Conservation (phyloP, 768 basidiomycete genomes). For the Chiua virens region DNA sequence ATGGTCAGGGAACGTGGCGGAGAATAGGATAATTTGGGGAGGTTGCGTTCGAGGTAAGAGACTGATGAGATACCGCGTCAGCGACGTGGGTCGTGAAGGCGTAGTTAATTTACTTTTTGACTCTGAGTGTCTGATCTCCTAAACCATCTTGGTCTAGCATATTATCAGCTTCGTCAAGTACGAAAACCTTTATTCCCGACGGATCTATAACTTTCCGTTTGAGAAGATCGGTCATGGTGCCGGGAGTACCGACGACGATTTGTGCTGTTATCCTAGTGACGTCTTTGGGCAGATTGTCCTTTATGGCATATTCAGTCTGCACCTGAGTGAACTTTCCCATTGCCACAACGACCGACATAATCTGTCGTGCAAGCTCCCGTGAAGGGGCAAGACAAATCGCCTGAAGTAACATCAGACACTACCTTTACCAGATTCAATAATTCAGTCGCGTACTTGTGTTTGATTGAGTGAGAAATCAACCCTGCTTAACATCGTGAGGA, state of each 20-base stretch:
- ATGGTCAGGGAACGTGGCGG: conserved; percentile 95
- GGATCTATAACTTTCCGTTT: conserved; percentile 76
- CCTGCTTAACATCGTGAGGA: conserved; percentile 94
- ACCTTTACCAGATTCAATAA: neutral
- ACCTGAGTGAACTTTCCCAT: conserved; percentile 96
- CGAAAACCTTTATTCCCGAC: conserved; percentile 83
- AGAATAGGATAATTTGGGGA: conserved; percentile 92
- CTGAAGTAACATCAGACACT: conserved; percentile 39
- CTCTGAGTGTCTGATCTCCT: conserved; percentile 89
- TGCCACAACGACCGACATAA: conserved; percentile 88
- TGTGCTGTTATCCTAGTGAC: conserved; percentile 78
- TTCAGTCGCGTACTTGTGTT: conserved; percentile 63
- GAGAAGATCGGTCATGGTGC: conserved; percentile 90
- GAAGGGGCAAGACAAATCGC: conserved; percentile 98
- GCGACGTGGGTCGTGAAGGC: neutral
- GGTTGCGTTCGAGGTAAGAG: conserved; percentile 55
- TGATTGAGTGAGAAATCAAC: conserved; percentile 81
- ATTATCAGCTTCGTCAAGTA: conserved; percentile 98
- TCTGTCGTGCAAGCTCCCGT: conserved; percentile 95
- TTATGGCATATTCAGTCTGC: conserved; percentile 95
- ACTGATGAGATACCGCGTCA: conserved; percentile 36
- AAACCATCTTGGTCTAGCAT: conserved; percentile 95
- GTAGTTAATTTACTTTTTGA: conserved; percentile 75
- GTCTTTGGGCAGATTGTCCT: conserved; percentile 71
- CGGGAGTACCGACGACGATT: conserved; percentile 93